phyloP scores from a whole-genome alignment of 2,329 filamentous ascomycete genomes.

The Penicillium sp. region DNA sequence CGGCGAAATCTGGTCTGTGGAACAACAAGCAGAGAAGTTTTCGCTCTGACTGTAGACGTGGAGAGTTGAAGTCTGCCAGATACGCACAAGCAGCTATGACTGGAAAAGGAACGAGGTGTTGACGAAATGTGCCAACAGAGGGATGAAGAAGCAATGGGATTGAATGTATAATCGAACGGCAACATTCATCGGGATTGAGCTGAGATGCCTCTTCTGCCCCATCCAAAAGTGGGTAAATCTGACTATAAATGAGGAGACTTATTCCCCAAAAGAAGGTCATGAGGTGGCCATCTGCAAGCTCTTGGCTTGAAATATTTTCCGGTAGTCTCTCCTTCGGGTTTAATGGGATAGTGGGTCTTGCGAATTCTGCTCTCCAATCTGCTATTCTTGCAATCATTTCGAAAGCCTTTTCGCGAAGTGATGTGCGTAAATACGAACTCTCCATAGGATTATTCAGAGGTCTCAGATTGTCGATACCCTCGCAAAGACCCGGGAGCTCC shows the following conservation, averaged over 20 bases:
- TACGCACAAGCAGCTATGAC: conserved; percentile 3
- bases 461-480: conserved; percentile 1
- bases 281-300: neutral
- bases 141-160: conserved; percentile 8
- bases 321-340: neutral
- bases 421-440: neutral
- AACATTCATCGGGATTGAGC: conserved; percentile 1
- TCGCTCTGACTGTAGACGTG: neutral
- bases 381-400: neutral
- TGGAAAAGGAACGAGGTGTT: conserved; percentile 12
- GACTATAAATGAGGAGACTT: neutral
- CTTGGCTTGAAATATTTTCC: neutral
- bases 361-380: neutral
- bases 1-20: neutral
- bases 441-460: too few species aligned
- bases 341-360: neutral
- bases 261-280: conserved; percentile 8
- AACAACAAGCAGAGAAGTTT: neutral
- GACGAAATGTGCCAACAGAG: conserved; percentile 9
- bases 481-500: conserved; percentile 5
- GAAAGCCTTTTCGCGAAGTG: neutral
- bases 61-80: neutral
- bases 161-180: conserved; percentile 3
- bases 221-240: neutral
- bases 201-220: neutral